Percentiles rank a stretch among this genome's conserved stretches.
phyloP scores from a whole-genome alignment of 2,329 filamentous ascomycete genomes.

The Claviceps quebecensis region DNA sequence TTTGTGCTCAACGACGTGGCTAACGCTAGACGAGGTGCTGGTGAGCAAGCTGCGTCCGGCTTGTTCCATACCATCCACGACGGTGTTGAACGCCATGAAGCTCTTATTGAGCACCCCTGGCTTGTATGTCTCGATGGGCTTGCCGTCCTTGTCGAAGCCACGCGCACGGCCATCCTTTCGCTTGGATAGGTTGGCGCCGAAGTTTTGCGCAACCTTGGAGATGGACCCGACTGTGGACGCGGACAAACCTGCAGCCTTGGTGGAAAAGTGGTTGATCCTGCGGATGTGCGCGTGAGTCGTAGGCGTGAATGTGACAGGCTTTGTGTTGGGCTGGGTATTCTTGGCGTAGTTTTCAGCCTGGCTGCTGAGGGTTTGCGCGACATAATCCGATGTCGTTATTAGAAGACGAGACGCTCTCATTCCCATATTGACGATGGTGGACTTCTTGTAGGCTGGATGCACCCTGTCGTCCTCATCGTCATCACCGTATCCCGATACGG shows the following conservation, averaged over 20 bases:
- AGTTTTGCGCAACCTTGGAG: constrained; percentile 71
- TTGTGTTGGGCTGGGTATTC: constrained; percentile 61
- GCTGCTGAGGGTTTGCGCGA: constrained; percentile 63
- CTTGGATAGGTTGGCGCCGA: constrained; percentile 57
- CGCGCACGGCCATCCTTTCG: constrained; percentile 38
- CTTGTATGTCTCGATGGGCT: constrained; percentile 54
- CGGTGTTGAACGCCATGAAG: constrained; percentile 88
- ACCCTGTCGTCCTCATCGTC: constrained; percentile 38
- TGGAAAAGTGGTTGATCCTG: constrained; percentile 78
- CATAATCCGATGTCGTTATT: constrained; percentile 69
- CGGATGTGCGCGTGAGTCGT: constrained; percentile 74
- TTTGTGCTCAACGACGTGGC: constrained; percentile 73
- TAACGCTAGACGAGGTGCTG: constrained; percentile 64
- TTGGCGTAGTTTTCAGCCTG: constrained; percentile 71
- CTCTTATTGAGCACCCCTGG: constrained; percentile 90
- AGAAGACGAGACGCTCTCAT: constrained; percentile 81
- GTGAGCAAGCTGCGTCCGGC: constrained; percentile 66
- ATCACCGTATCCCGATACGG: constrained; percentile 39
- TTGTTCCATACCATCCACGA: constrained; percentile 86
- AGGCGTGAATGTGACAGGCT: constrained; percentile 78
- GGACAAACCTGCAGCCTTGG: constrained; percentile 63
- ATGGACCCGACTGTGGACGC: constrained; percentile 79
- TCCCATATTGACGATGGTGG: constrained; percentile 72
- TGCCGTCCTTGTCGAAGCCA: constrained; percentile 58
- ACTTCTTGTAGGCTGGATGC: constrained; percentile 86